Evolutionary conservation across 139 green algal genomes (phyloP).

Genomic region (Eudorina sp.): DNA sequence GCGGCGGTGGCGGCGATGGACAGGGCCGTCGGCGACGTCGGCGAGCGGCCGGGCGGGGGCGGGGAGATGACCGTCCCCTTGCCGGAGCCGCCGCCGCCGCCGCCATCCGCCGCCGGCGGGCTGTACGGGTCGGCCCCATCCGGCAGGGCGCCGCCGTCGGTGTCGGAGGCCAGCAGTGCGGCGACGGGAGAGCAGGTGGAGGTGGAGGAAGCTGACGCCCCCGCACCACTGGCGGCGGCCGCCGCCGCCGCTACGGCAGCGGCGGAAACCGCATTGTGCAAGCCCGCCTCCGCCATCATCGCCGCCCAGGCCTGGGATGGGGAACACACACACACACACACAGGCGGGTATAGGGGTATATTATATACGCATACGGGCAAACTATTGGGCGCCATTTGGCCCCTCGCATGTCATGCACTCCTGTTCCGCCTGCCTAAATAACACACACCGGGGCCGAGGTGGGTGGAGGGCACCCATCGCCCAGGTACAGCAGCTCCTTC

Average conservation of each 20-base stretch:
- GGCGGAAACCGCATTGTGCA: not conserved
- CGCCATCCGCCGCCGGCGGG: not conserved
- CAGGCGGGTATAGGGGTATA: too few species aligned
- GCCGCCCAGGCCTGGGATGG: slow-evolving; percentile 8
- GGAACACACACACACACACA: too few species aligned
- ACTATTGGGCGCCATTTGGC: too few species aligned
- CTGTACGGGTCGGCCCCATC: not conserved
- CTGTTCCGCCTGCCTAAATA: too few species aligned
- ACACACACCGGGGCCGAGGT: too few species aligned
- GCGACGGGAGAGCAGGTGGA: too few species aligned
- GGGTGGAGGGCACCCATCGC: too few species aligned
- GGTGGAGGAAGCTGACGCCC: too few species aligned
- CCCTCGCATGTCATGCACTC: too few species aligned
- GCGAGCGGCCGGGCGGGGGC: not conserved
- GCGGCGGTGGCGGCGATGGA: not conserved
- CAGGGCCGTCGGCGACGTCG: not conserved
- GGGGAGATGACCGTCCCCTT: not conserved
- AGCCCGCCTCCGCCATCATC: not conserved
- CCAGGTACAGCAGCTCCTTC: too few species aligned
- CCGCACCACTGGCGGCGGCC: not conserved
- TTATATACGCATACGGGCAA: too few species aligned
- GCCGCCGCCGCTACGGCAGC: not conserved
- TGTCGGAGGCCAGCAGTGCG: too few species aligned
- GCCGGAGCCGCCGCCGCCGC: not conserved
- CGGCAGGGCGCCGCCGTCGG: not conserved